phyloP scores from a whole-genome alignment of 768 basidiomycete species.

The Saitozyma podzolica region DNA sequence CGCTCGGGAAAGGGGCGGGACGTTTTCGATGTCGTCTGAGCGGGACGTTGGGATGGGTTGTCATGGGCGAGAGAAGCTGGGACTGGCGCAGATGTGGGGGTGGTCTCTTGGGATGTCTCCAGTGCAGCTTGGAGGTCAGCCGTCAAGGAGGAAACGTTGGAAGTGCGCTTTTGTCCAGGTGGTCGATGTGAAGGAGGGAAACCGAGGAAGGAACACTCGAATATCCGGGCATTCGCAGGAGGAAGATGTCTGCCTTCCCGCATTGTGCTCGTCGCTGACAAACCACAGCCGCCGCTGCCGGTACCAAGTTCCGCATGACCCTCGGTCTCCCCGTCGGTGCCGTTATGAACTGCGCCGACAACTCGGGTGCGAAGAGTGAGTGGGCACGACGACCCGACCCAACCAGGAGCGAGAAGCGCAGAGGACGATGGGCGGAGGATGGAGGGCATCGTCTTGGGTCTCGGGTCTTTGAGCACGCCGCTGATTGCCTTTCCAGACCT shows the following conservation, averaged over 20 bases:
- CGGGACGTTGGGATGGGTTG: too few species aligned
- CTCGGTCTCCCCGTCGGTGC: conserved; percentile 54
- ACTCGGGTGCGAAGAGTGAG: conserved; percentile 90
- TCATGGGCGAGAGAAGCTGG: too few species aligned
- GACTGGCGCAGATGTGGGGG: too few species aligned
- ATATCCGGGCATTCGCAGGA: neutral
- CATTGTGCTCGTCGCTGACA: conserved; percentile 8
- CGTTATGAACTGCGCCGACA: conserved; percentile 96
- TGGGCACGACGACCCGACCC: conserved; percentile 3
- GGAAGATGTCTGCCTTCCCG: neutral
- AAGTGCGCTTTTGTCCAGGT: neutral
- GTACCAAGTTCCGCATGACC: conserved; percentile 93
- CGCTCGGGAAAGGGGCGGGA: neutral
- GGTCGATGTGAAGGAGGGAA: conserved; percentile 1
- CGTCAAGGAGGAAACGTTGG: neutral
- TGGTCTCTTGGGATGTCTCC: too few species aligned
- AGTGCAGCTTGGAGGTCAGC: too few species aligned
- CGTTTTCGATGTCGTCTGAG: neutral
- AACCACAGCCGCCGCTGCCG: conserved; percentile 57
- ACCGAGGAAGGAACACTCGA: neutral
- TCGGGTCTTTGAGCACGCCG: neutral
- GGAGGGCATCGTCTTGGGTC: neutral
- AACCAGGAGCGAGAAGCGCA: too few species aligned
- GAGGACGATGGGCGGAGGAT: too few species aligned
- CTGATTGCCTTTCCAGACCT: conserved; percentile 33